These are phyloP conservation scores for Erucastrum elatum DNA, from an alignment of 345 rosid genomes.

Conservation along the genomic window DNA sequence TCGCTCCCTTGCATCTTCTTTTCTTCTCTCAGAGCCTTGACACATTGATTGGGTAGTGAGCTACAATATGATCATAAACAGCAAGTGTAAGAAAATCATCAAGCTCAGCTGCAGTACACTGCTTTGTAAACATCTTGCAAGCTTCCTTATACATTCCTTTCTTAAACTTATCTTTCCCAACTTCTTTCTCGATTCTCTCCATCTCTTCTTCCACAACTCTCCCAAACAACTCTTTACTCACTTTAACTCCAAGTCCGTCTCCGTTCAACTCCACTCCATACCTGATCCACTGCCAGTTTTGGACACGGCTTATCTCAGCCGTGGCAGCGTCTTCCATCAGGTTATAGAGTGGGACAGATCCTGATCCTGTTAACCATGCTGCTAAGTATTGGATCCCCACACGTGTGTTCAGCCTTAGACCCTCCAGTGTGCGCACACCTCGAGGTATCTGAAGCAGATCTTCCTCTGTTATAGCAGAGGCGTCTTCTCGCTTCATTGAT, in stretches of 20 bases:
- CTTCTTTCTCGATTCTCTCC: slow-evolving; percentile 79
- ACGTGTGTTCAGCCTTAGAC: slow-evolving; percentile 81
- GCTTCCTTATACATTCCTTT: slow-evolving; percentile 81
- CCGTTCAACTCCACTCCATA: slow-evolving; percentile 76
- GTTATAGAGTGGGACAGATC: slow-evolving; percentile 91
- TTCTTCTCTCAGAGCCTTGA: slow-evolving; percentile 54
- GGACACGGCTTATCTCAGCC: slow-evolving; percentile 92
- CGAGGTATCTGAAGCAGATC: slow-evolving; percentile 83
- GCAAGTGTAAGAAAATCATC: slow-evolving; percentile 90
- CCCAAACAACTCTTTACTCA: slow-evolving; percentile 62
- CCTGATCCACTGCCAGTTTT: slow-evolving; percentile 95
- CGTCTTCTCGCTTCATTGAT: slow-evolving; percentile 64
- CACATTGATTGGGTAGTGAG: slow-evolving; percentile 52
- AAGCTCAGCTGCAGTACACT: slow-evolving; percentile 57
- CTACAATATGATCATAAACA: slow-evolving; percentile 66
- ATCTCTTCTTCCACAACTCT: slow-evolving; percentile 90
- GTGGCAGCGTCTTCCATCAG: slow-evolving; percentile 98
- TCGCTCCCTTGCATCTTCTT: background rate
- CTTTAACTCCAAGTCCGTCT: slow-evolving; percentile 70
- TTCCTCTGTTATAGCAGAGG: slow-evolving; percentile 60
- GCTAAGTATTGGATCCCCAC: slow-evolving; percentile 92
- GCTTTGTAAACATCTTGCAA: slow-evolving; percentile 65
- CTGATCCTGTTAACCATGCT: slow-evolving; percentile 85
- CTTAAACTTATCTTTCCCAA: slow-evolving; percentile 74
- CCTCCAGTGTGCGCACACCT: slow-evolving; percentile 81